These are phyloP conservation scores for Vicia faba DNA, from an alignment of 306 rosid genomes.

Conservation along the genomic window DNA sequence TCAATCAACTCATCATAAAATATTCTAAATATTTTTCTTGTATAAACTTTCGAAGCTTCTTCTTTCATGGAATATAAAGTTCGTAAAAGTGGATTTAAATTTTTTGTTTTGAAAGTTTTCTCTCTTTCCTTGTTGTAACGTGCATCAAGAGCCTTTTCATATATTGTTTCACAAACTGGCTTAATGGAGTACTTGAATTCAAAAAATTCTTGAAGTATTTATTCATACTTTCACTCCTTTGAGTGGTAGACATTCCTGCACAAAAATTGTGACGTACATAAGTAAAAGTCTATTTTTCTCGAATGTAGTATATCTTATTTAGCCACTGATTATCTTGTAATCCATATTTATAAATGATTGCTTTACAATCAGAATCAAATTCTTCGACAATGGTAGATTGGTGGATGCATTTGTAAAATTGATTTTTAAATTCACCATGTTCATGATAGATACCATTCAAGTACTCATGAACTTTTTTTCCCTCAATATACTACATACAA, in stretches of 20 bases:
- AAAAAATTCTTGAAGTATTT: not conserved
- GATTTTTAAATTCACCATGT: not conserved
- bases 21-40: not conserved
- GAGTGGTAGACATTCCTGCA: not conserved
- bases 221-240: not conserved
- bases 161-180: not conserved
- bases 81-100: not conserved
- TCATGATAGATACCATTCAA: not conserved
- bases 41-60: not conserved
- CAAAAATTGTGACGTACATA: not conserved
- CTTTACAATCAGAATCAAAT: constrained; percentile 3
- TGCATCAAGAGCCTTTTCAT: not conserved
- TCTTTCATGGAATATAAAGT: constrained; percentile 1
- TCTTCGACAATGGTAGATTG: constrained; percentile 1
- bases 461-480: not conserved
- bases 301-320: not conserved
- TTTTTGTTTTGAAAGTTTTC: not conserved
- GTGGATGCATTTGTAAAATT: constrained; percentile 1
- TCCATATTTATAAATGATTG: constrained; percentile 1
- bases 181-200: too few relatives aligned
- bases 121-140: not conserved
- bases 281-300: not conserved
- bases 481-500: not conserved
- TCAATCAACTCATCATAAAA: not conserved
- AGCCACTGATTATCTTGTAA: not conserved